Evolutionary conservation across 768 basidiomycete species (phyloP).

Genomic region (Pulveroboletus sp.): DNA sequence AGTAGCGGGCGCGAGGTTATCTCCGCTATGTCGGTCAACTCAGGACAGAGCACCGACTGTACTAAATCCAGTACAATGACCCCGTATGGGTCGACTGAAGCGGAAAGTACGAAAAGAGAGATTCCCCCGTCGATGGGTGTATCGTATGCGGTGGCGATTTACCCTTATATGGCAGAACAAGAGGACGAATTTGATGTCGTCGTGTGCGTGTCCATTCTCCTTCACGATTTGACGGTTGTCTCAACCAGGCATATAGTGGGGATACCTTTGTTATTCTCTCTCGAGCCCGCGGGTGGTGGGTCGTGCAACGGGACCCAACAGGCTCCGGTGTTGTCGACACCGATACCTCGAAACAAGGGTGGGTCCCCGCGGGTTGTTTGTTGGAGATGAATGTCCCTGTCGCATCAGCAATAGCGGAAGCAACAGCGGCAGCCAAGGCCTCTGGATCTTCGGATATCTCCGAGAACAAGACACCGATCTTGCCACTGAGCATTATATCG

Average conservation of each 20-base stretch:
- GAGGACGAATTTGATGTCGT: slow-evolving; percentile 98
- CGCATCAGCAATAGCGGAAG: slow-evolving; percentile 80
- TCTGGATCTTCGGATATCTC: slow-evolving; percentile 38
- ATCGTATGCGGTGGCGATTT: slow-evolving; percentile 96
- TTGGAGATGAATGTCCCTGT: slow-evolving; percentile 92
- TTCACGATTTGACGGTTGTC: neutral
- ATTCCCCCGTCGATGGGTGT: slow-evolving; percentile 49
- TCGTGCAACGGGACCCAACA: slow-evolving; percentile 90
- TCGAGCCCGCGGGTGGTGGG: slow-evolving; percentile 98
- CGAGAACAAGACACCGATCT: slow-evolving; percentile 66
- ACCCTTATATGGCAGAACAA: slow-evolving; percentile 97
- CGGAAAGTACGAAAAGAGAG: slow-evolving; percentile 37
- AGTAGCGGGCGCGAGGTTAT: slow-evolving; percentile 35
- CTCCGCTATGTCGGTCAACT: slow-evolving; percentile 31
- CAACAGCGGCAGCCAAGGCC: slow-evolving; percentile 56
- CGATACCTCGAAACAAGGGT: slow-evolving; percentile 80
- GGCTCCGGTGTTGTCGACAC: slow-evolving; percentile 76
- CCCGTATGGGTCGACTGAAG: slow-evolving; percentile 21
- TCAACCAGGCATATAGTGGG: slow-evolving; percentile 46
- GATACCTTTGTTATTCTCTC: slow-evolving; percentile 92
- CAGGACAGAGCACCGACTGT: slow-evolving; percentile 27
- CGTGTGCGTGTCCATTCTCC: slow-evolving; percentile 56
- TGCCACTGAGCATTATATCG: slow-evolving; percentile 89
- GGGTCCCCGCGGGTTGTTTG: slow-evolving; percentile 97
- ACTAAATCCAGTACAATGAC: slow-evolving; percentile 16